A percentile compares a stretch with the other conserved stretches of the same genome.
These are phyloP conservation scores for Selenicereus undatus DNA, from an alignment of 148 eudicot species.

Conservation along the genomic window DNA sequence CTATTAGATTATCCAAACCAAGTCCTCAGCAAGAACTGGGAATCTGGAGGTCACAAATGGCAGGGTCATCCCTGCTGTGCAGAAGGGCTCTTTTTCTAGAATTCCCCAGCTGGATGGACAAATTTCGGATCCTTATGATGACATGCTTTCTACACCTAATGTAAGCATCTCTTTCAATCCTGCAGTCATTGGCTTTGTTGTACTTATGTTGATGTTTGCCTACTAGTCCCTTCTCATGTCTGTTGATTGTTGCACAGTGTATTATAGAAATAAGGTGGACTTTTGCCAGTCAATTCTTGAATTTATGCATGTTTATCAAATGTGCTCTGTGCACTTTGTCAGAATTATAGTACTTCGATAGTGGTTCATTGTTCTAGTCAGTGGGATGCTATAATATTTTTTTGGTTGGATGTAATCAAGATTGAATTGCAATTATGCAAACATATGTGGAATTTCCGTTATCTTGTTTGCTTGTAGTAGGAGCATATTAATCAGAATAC, in stretches of 20 bases:
- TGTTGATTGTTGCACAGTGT: not conserved
- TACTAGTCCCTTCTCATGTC: not conserved
- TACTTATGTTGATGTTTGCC: not conserved
- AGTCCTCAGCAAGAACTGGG: constrained; percentile 18
- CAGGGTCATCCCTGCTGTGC: constrained; percentile 21
- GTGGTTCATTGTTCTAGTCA: not conserved
- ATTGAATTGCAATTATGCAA: too few relatives aligned
- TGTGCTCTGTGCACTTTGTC: not conserved
- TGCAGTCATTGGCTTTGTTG: constrained; percentile 3
- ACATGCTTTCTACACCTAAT: constrained; percentile 84
- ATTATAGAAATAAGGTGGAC: not conserved
- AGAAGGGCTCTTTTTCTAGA: constrained; percentile 36
- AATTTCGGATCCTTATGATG: constrained; percentile 86
- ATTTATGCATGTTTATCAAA: not conserved
- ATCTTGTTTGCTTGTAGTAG: too few relatives aligned
- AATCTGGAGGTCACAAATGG: constrained; percentile 16
- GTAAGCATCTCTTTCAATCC: constrained; percentile 34
- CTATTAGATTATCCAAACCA: constrained; percentile 46
- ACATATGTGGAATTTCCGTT: too few relatives aligned
- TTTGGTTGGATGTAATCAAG: too few relatives aligned
- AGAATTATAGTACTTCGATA: not conserved
- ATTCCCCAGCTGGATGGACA: constrained; percentile 90
- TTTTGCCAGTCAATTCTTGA: not conserved
- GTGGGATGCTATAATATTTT: not conserved
- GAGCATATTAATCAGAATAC: too few relatives aligned